Evolutionary conservation across 495 filamentous ascomycete genomes (phyloP).

Genomic region (Aspergillus wentii): DNA sequence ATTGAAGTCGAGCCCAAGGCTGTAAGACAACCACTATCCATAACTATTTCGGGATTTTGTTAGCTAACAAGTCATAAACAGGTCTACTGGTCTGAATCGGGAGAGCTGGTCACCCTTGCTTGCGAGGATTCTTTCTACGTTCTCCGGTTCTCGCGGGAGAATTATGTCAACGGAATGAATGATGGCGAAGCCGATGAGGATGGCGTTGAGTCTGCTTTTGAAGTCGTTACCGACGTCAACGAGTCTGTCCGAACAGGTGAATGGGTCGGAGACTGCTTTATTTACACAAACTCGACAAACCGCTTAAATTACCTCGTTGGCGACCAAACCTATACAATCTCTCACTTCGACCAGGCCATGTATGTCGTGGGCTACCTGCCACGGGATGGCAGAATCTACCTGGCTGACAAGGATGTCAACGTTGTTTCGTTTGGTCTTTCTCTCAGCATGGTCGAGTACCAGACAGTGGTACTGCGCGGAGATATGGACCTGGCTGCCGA

Average conservation of each 20-base stretch:
- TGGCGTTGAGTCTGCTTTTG: constrained; percentile 95
- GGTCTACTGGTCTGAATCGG: constrained; percentile 97
- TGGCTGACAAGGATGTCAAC: constrained; percentile 91
- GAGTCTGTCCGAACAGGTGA: constrained; percentile 92
- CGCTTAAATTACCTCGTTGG: constrained; percentile 97
- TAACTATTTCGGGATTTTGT: constrained; percentile 1
- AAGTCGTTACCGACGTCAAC: constrained; percentile 90
- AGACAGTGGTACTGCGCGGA: constrained; percentile 91
- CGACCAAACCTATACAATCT: constrained; percentile 97
- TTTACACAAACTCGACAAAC: constrained; percentile 96
- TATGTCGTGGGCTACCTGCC: constrained; percentile 95
- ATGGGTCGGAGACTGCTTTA: constrained; percentile 98
- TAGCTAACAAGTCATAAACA: constrained; percentile 25
- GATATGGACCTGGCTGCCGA: constrained; percentile 91
- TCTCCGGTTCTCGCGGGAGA: constrained; percentile 82
- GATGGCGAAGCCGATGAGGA: constrained; percentile 84
- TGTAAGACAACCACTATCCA: constrained; percentile 35
- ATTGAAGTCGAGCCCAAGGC: constrained; percentile 92
- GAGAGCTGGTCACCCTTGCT: constrained; percentile 86
- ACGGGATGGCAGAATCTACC: constrained; percentile 86
- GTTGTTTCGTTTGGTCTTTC: constrained; percentile 89
- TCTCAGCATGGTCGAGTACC: constrained; percentile 92
- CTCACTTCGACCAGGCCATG: constrained; percentile 92
- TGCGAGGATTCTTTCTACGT: constrained; percentile 97
- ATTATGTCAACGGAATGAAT: constrained; percentile 76